Percentiles rank a stretch among this genome's conserved stretches.
Evolutionary conservation across 1,139 yeast species (phyloP).

Genomic region (Sugiyamaella castrensis): DNA sequence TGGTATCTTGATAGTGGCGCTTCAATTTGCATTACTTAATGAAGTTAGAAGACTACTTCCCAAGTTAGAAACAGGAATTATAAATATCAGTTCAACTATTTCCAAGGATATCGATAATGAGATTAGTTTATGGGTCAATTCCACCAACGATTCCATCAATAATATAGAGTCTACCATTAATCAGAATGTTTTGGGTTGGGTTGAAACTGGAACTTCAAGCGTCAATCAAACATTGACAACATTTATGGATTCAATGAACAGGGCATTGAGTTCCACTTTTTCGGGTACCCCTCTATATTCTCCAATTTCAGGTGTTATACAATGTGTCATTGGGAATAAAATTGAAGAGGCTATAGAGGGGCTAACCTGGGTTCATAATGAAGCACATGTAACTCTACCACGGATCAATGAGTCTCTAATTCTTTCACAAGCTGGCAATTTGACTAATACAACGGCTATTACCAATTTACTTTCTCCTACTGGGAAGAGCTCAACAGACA

Average conservation of each 20-base stretch:
- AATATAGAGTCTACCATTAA: conserved; percentile 52
- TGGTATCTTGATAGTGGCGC: conserved; percentile 43
- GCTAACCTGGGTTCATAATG: conserved; percentile 69
- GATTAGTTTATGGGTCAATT: conserved; percentile 46
- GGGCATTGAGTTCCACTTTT: conserved; percentile 56
- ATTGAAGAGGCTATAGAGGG: conserved; percentile 64
- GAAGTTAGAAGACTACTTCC: conserved; percentile 27
- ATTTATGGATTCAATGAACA: conserved; percentile 52
- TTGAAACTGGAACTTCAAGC: conserved; percentile 51
- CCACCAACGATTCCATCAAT: conserved; percentile 49
- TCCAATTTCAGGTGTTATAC: conserved; percentile 62
- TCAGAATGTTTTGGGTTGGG: conserved; percentile 63
- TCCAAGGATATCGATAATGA: conserved; percentile 22
- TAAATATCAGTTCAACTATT: conserved; percentile 19
- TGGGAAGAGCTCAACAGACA: too few relatives aligned
- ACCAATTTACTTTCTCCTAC: too few relatives aligned
- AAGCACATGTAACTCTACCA: conserved; percentile 63
- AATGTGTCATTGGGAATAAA: conserved; percentile 77
- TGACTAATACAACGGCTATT: too few relatives aligned
- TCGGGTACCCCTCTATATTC: conserved; percentile 61
- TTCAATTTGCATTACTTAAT: conserved; percentile 44
- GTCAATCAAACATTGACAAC: conserved; percentile 54
- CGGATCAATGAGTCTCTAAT: conserved; percentile 36
- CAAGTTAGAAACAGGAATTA: conserved; percentile 18
- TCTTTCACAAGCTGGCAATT: background rate